These are phyloP conservation scores for Phytopythium vexans DNA, from an alignment of 352 stramenopile species.

Conservation along the genomic window DNA sequence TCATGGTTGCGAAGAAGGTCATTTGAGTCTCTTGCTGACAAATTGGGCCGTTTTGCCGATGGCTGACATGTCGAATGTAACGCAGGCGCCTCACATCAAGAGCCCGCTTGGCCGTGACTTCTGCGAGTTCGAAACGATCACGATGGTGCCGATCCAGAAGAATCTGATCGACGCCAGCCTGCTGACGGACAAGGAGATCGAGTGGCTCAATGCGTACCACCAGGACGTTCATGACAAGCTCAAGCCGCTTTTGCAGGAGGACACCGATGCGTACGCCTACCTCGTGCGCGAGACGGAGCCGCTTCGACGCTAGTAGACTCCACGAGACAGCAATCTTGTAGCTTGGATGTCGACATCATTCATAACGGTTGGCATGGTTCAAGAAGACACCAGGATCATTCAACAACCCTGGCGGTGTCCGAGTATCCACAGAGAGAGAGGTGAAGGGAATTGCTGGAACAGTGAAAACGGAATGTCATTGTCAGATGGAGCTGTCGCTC, in stretches of 20 bases:
- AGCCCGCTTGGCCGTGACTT: conserved; percentile 86
- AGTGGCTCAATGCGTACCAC: conserved; percentile 96
- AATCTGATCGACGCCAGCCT: conserved; percentile 95
- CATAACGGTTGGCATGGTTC: too few species aligned
- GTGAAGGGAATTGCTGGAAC: too few species aligned
- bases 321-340: too few species aligned
- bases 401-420: too few species aligned
- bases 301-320: conserved; percentile 8
- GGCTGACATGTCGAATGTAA: too few species aligned
- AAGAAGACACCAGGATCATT: too few species aligned
- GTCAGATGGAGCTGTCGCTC: too few species aligned
- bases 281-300: conserved; percentile 75
- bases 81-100: conserved; percentile 51
- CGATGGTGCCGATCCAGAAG: conserved; percentile 97
- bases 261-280: conserved; percentile 66
- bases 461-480: too few species aligned
- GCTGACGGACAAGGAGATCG: conserved; percentile 89
- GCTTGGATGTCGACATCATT: too few species aligned
- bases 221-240: conserved; percentile 90
- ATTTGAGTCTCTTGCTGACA: conserved; percentile 5
- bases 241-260: conserved; percentile 77
- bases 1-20: conserved; percentile 93
- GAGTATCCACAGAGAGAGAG: too few species aligned
- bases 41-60: too few species aligned
- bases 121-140: conserved; percentile 96